phyloP scores from a whole-genome alignment of 2,329 filamentous ascomycete species.

The Aspergillus japonicus region DNA sequence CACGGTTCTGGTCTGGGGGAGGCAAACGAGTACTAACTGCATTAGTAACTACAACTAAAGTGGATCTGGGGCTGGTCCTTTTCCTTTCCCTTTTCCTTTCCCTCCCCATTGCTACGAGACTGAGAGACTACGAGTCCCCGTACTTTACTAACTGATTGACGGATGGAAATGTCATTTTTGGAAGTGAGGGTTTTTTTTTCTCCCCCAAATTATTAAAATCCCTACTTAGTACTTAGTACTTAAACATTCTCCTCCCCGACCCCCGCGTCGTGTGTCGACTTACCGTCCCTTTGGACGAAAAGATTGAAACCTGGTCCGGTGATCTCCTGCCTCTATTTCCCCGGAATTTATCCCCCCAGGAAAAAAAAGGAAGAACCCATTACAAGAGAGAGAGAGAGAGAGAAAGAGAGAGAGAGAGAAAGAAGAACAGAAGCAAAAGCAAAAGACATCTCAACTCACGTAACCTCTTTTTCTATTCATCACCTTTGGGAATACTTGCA shows the following conservation, averaged over 20 bases:
- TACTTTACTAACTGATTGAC: slow-evolving; percentile 4
- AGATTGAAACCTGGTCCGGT: slow-evolving; percentile 12
- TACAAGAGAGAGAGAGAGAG: too few relatives aligned
- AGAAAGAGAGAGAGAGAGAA: too few relatives aligned
- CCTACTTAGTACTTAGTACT: slow-evolving; percentile 18
- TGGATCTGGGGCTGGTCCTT: slow-evolving; percentile 26
- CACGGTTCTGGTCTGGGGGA: slow-evolving; percentile 30
- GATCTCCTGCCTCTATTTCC: not conserved
- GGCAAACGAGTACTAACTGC: slow-evolving; percentile 12
- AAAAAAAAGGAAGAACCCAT: too few relatives aligned
- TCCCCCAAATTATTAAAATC: not conserved
- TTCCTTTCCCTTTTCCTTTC: slow-evolving; percentile 5
- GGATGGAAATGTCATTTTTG: slow-evolving; percentile 2
- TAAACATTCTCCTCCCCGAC: slow-evolving; percentile 31
- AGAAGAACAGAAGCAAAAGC: too few relatives aligned
- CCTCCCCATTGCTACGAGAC: too few relatives aligned
- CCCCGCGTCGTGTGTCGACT: slow-evolving; percentile 23
- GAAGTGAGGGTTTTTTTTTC: not conserved
- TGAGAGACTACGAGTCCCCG: too few relatives aligned
- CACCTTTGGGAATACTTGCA: not conserved
- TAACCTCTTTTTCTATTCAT: too few relatives aligned
- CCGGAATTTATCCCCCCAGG: not conserved
- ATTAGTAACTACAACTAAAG: slow-evolving; percentile 1
- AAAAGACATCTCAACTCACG: not conserved
- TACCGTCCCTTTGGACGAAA: slow-evolving; percentile 22